Evolutionary conservation across 345 rosid genomes (phyloP).

Genomic region (Syzygium aromaticum): DNA sequence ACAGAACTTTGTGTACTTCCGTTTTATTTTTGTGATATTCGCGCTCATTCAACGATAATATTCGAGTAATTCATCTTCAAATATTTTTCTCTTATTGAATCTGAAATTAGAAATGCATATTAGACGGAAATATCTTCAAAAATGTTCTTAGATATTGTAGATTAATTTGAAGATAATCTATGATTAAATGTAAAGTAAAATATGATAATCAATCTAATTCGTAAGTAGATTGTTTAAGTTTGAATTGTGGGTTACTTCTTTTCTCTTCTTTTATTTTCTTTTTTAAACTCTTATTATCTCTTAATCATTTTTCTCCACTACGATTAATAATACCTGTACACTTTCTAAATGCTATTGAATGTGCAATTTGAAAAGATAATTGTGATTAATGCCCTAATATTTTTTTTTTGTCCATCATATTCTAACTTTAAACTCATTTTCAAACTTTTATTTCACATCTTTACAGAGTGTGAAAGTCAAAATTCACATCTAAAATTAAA

Average conservation of each 20-base stretch:
- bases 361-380: too few species aligned
- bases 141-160: neutral
- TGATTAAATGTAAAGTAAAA: neutral
- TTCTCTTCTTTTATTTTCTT: neutral
- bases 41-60: accelerated
- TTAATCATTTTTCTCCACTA: too few species aligned
- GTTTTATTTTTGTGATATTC: neutral
- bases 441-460: too few species aligned
- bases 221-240: neutral
- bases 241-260: neutral
- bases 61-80: neutral
- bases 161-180: neutral
- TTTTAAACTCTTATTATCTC: too few species aligned
- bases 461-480: too few species aligned
- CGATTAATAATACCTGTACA: too few species aligned
- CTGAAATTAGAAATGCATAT: neutral
- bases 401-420: too few species aligned
- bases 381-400: too few species aligned
- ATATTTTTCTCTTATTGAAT: neutral
- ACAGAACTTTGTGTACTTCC: neutral
- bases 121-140: neutral
- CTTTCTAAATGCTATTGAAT: too few species aligned
- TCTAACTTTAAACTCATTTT: too few species aligned
- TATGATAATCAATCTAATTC: neutral
- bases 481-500: too few species aligned